These are phyloP conservation scores for Hymenoscyphus fructigenus DNA, from an alignment of 2,329 filamentous ascomycete genomes.

Conservation along the genomic window DNA sequence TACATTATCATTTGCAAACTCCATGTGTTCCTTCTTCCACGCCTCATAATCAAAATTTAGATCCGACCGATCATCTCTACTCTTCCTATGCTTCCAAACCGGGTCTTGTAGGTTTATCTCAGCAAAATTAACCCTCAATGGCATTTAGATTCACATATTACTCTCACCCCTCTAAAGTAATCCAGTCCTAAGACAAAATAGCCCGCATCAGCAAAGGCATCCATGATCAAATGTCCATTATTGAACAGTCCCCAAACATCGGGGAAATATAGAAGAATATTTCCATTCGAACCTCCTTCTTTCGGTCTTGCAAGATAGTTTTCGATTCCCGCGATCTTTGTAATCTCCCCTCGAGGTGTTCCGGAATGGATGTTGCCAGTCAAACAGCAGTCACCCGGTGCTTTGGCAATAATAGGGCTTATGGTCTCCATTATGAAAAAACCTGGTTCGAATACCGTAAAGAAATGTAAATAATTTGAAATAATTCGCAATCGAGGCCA, in stretches of 20 bases:
- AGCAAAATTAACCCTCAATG: slow-evolving; percentile 5
- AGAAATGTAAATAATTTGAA: too few species aligned
- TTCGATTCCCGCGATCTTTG: slow-evolving; percentile 38
- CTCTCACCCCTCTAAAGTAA: slow-evolving; percentile 46
- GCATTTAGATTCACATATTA: too few species aligned
- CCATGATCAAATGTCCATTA: slow-evolving; percentile 47
- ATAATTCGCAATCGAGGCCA: too few species aligned
- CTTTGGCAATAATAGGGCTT: too few species aligned
- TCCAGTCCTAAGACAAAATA: slow-evolving; percentile 45
- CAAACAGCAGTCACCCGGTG: slow-evolving; percentile 41
- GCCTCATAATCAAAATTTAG: slow-evolving; percentile 47
- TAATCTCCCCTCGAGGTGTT: slow-evolving; percentile 38
- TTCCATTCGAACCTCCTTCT: slow-evolving; percentile 39
- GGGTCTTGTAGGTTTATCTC: slow-evolving; percentile 39
- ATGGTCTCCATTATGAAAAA: too few species aligned
- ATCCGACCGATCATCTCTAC: slow-evolving; percentile 33
- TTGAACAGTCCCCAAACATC: slow-evolving; percentile 46
- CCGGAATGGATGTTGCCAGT: slow-evolving; percentile 43
- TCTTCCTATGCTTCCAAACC: slow-evolving; percentile 42
- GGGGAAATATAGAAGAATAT: slow-evolving; percentile 47
- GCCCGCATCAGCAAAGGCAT: slow-evolving; percentile 46
- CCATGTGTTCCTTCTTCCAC: slow-evolving; percentile 47
- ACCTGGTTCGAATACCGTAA: too few species aligned
- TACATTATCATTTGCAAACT: slow-evolving; percentile 44
- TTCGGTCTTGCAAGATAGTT: slow-evolving; percentile 40